A percentile compares a stretch with the other conserved stretches of the same genome.
These are phyloP conservation scores for Guillardia theta DNA, from an alignment of 78 protist genomes.

Conservation along the genomic window DNA sequence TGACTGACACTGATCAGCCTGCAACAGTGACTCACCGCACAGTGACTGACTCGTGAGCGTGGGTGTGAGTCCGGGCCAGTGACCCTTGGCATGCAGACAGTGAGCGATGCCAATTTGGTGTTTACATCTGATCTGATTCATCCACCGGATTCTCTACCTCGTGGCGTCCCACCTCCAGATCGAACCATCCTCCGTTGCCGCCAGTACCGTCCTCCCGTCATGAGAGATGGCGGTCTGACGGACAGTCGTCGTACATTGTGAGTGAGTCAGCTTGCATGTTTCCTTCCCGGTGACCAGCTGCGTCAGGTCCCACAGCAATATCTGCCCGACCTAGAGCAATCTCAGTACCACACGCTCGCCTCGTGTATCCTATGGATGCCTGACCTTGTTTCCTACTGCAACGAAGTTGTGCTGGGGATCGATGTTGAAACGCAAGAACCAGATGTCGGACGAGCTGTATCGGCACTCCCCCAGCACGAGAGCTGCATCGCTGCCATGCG, in stretches of 20 bases:
- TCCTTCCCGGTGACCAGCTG: not conserved
- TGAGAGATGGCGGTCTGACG: not conserved
- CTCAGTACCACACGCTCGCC: not conserved
- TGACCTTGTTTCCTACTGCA: not conserved
- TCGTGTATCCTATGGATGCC: not conserved
- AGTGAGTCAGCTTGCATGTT: not conserved
- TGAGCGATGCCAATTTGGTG: no score
- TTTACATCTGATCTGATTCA: no score
- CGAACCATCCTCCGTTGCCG: constrained; percentile 10
- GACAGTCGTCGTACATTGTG: not conserved
- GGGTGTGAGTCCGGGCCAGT: no score
- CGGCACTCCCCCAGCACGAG: not conserved
- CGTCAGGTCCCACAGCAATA: not conserved
- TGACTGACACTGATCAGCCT: no score
- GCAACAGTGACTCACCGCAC: no score
- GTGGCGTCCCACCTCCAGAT: constrained; percentile 15
- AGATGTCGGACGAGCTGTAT: not conserved
- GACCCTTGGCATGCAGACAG: no score
- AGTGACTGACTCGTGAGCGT: no score
- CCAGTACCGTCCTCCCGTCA: not conserved
- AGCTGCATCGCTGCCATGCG: not conserved
- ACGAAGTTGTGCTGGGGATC: not conserved
- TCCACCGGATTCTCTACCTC: not conserved
- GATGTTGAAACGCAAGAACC: not conserved
- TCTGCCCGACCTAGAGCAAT: constrained; percentile 30